Evolutionary conservation across 805 yeast species (phyloP).

Genomic region (Millerozyma miso): DNA sequence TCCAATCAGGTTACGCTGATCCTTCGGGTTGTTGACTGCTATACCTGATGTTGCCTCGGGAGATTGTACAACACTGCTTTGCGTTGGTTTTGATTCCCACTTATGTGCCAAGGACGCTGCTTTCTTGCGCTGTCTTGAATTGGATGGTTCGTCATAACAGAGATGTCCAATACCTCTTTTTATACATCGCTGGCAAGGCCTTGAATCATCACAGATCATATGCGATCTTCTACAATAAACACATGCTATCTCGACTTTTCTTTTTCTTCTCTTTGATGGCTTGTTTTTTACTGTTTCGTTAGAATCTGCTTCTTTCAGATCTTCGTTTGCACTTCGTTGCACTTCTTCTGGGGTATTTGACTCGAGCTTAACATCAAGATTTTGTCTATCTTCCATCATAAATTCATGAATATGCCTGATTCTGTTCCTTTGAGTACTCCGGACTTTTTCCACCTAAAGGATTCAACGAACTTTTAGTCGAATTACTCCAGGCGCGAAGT

Average conservation of each 20-base stretch:
- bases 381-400: background rate
- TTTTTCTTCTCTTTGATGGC: slow-evolving; percentile 29
- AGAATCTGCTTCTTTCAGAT: background rate
- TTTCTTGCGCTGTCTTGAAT: slow-evolving; percentile 36
- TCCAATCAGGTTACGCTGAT: slow-evolving; percentile 5
- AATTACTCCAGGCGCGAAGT: background rate
- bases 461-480: background rate
- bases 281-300: background rate
- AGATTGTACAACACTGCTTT: slow-evolving; percentile 1
- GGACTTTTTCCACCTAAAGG: background rate
- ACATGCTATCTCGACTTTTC: slow-evolving; percentile 68
- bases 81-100: slow-evolving; percentile 1
- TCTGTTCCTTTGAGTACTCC: background rate
- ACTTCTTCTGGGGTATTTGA: background rate
- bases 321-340: background rate
- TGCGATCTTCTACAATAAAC: slow-evolving; percentile 90
- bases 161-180: slow-evolving; percentile 85
- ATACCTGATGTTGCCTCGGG: background rate
- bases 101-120: slow-evolving; percentile 20
- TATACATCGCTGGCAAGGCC: slow-evolving; percentile 79
- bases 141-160: slow-evolving; percentile 70
- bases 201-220: slow-evolving; percentile 81
- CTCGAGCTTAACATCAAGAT: background rate
- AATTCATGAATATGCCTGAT: background rate
- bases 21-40: background rate